These are phyloP conservation scores for Lobosporangium transversale DNA, from an alignment of 192 early-diverging fungal genomes.

Conservation along the genomic window DNA sequence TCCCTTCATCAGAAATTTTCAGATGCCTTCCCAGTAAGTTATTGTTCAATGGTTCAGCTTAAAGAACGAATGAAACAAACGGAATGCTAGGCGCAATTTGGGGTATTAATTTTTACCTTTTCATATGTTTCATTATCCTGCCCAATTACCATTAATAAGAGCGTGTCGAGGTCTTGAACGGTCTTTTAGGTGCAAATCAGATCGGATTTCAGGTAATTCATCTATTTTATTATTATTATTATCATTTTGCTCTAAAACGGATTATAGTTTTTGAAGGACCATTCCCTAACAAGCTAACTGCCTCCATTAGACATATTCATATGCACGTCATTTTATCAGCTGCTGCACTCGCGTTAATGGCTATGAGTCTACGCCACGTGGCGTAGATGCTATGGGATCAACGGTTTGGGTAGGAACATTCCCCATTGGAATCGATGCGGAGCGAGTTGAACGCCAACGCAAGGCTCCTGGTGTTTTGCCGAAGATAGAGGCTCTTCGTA, in stretches of 20 bases:
- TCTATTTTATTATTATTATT: too few species aligned
- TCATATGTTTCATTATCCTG: not conserved
- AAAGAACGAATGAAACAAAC: not conserved
- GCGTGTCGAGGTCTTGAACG: slow-evolving; percentile 84
- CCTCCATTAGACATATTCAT: slow-evolving; percentile 87
- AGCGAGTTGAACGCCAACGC: slow-evolving; percentile 72
- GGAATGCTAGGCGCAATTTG: too few species aligned
- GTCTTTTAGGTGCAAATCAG: slow-evolving; percentile 91
- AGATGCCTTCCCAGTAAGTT: slow-evolving; percentile 82
- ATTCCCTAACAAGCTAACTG: too few species aligned
- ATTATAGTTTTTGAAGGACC: too few species aligned
- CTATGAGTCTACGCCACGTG: slow-evolving; percentile 91
- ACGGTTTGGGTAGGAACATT: slow-evolving; percentile 88
- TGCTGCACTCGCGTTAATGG: slow-evolving; percentile 95
- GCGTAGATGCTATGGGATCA: slow-evolving; percentile 84
- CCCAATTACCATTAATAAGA: slow-evolving; percentile 35
- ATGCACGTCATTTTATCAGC: slow-evolving; percentile 92
- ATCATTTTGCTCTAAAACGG: too few species aligned
- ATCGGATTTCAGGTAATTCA: slow-evolving; percentile 87
- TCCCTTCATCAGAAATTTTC: slow-evolving; percentile 96
- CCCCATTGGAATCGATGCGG: slow-evolving; percentile 97
- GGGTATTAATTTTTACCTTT: too few species aligned
- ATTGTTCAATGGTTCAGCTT: not conserved
- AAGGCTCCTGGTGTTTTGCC: slow-evolving; percentile 71
- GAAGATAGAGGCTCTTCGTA: slow-evolving; percentile 83